These are phyloP conservation scores for Sphagnurus paluster DNA, from an alignment of 1,284 basidiomycete species.

Conservation along the genomic window DNA sequence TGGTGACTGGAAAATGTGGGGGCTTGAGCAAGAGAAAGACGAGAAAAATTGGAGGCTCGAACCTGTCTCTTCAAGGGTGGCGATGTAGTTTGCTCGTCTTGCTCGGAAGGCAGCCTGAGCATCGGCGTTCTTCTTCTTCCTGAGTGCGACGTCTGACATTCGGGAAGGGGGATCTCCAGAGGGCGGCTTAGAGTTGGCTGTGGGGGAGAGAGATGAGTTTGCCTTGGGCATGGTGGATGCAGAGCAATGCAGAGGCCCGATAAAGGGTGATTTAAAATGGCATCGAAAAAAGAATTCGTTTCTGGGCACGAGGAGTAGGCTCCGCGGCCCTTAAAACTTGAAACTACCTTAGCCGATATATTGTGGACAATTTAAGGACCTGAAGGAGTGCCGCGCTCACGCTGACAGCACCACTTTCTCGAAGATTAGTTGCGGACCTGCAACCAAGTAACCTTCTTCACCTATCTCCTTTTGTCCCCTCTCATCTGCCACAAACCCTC, in stretches of 20 bases:
- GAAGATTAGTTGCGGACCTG: constrained; percentile 36
- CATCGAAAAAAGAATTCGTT: constrained; percentile 62
- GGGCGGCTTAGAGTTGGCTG: constrained; percentile 37
- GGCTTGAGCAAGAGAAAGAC: constrained; percentile 18
- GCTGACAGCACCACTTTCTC: constrained; percentile 40
- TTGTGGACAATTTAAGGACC: constrained; percentile 46
- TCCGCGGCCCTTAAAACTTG: constrained; percentile 49
- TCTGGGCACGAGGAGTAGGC: constrained; percentile 64
- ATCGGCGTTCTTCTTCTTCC: constrained; percentile 85
- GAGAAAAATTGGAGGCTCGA: constrained; percentile 22
- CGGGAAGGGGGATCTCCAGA: constrained; percentile 32
- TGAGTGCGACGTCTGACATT: constrained; percentile 61
- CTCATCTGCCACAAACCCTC: constrained; percentile 17
- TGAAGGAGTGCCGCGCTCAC: constrained; percentile 43
- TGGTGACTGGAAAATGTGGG: constrained; percentile 55
- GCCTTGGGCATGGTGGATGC: constrained; percentile 46
- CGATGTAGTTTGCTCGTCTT: constrained; percentile 79
- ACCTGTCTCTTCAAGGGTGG: constrained; percentile 87
- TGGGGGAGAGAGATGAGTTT: constrained; percentile 33
- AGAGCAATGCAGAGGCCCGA: constrained; percentile 27
- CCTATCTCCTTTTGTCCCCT: constrained; percentile 34
- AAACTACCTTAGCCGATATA: constrained; percentile 44
- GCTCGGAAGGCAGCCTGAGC: constrained; percentile 73
- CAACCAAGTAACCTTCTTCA: constrained; percentile 34
- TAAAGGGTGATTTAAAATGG: constrained; percentile 48